Base-by-base conservation (phyloP, 768 basidiomycete genomes). In the Podaxis pistillaris region DNA sequence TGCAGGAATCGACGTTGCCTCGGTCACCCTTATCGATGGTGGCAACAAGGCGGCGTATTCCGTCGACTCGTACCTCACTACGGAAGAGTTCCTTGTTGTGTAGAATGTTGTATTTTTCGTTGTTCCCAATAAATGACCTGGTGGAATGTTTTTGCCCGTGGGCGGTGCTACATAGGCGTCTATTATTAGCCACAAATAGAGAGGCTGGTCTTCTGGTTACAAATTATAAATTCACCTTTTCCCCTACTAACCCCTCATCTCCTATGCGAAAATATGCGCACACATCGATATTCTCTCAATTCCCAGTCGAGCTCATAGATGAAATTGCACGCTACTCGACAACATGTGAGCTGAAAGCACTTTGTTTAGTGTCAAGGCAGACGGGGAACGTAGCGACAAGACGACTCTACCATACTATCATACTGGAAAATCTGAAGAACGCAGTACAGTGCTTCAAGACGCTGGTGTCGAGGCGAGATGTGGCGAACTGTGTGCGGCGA, bases 1-100 rank as follows among this genome's bases (percentile, higher is more conserved):
- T 64, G 88, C 90, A 0, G 93, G 94, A 22, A 80, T 97, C 41
- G 81, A 79, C 30, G 84, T 96, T 15, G 80, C 74, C 2, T 76
- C 73, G 33, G 87, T 90, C 40, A 82, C 79, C n/a, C 82, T 80
- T 56, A 75, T 87, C 22, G 76, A 77, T 8, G 80, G 77, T 5
- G 80, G 75, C 33, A 76, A 74, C 1, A 72, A 72, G 5, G 70
- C 75, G 0, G 71, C 72, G 3, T 86, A 77, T 65, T 86, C 85
- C n/a, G 78, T 82, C 26, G 87, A 88, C 70, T 73, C 80, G 1
- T 67, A 84, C n/a, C 76, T 86, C 22, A 78, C 70, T 11, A 72
- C 79, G 4, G 87, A 88, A 38, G 80, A 83, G 68, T 89, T 88
- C 68, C 70, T 80, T 54, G 85, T 88, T 58, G 78, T 87, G 54